Conservation (phyloP, 495 filamentous ascomycete species). For the Durotheca rogersii region DNA sequence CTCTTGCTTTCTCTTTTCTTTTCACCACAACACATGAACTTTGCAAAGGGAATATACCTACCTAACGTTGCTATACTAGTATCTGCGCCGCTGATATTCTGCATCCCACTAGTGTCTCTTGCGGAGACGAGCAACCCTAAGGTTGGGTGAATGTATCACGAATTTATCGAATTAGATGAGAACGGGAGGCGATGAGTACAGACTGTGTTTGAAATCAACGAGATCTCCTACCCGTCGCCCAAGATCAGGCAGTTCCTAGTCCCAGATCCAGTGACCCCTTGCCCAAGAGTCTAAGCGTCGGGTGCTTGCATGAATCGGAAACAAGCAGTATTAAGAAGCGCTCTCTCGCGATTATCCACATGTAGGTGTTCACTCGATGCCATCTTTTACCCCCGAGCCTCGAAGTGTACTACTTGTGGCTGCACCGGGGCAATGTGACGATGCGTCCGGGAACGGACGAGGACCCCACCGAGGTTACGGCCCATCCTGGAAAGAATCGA, state of each 20-base stretch:
- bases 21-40: no score
- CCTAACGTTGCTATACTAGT: no score
- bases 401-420: slow-evolving; percentile 10
- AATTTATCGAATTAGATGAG: slow-evolving; percentile 1
- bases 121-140: not conserved
- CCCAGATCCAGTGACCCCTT: slow-evolving; percentile 32
- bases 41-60: no score
- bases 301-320: slow-evolving; percentile 32
- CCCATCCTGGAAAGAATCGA: not conserved
- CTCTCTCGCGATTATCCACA: slow-evolving; percentile 3
- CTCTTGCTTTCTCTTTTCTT: not conserved
- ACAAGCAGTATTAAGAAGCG: slow-evolving; percentile 15
- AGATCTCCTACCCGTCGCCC: slow-evolving; percentile 16
- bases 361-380: slow-evolving; percentile 4
- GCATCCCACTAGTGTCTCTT: no score
- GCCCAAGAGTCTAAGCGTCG: slow-evolving; percentile 15
- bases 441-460: slow-evolving; percentile 7
- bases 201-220: slow-evolving; percentile 9
- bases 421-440: slow-evolving; percentile 9
- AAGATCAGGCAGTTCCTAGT: slow-evolving; percentile 33
- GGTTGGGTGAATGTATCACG: not conserved
- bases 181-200: slow-evolving; percentile 6
- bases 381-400: slow-evolving; percentile 10
- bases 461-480: not conserved
- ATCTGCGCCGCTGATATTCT: no score